Conservation (phyloP, 768 basidiomycete genomes). For the Agaricus sinodeliciosus region DNA sequence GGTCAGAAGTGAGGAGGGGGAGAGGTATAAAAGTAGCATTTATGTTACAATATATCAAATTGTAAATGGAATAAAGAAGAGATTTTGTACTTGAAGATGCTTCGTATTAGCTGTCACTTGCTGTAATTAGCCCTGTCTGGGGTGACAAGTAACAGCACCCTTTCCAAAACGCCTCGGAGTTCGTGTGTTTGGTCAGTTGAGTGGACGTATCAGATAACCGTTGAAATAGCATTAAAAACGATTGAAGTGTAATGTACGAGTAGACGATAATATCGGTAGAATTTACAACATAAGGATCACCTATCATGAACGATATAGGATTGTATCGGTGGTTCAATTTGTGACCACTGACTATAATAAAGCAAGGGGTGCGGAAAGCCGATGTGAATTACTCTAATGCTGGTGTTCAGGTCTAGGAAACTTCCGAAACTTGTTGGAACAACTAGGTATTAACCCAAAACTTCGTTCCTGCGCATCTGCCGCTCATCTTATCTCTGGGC, state of each 20-base stretch:
- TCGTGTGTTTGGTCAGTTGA: conserved; percentile 3
- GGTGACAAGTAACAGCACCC: no score
- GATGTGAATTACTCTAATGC: conserved; percentile 8
- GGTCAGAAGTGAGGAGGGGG: conserved; percentile 4
- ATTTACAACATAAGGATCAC: no score
- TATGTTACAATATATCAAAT: conserved; percentile 12
- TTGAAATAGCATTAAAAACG: neutral
- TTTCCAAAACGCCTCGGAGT: neutral
- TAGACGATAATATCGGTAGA: neutral
- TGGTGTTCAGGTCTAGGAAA: conserved; percentile 3
- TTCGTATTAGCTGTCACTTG: conserved; percentile 5
- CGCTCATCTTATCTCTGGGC: neutral
- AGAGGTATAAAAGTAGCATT: conserved; percentile 3
- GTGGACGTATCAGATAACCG: conserved; percentile 5
- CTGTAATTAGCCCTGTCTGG: neutral
- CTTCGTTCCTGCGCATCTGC: conserved; percentile 1
- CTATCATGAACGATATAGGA: neutral
- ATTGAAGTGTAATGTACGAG: neutral
- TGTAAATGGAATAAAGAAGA: neutral
- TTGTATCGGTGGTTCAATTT: conserved; percentile 4
- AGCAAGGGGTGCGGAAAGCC: conserved; percentile 1
- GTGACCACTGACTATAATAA: neutral
- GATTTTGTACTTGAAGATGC: conserved; percentile 1
- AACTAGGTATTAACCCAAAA: neutral
- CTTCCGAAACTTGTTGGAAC: conserved; percentile 5